Evolutionary conservation across 768 basidiomycete genomes (phyloP).

Genomic region (Phaeolepiota aurea): DNA sequence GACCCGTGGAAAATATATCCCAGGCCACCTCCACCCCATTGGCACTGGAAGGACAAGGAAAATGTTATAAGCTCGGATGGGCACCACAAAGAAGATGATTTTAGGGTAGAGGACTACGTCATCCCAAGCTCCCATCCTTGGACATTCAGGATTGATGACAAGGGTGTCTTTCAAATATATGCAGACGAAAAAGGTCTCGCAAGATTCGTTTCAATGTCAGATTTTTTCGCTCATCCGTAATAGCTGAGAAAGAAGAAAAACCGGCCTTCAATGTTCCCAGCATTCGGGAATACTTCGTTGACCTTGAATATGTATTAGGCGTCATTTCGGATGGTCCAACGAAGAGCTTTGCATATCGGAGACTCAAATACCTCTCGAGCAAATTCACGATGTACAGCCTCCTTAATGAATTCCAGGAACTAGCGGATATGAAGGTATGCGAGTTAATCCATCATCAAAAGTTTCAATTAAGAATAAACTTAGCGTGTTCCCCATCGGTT

Average conservation of each 20-base stretch:
- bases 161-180: constrained; percentile 89
- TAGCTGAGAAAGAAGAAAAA: constrained; percentile 21
- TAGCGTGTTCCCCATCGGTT: constrained; percentile 81
- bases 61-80: constrained; percentile 35
- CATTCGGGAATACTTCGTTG: constrained; percentile 92
- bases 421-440: constrained; percentile 90
- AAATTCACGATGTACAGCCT: constrained; percentile 93
- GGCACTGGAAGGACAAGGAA: constrained; percentile 72
- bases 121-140: constrained; percentile 64
- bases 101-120: constrained; percentile 61
- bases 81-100: constrained; percentile 33
- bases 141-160: constrained; percentile 71
- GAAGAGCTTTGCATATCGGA: constrained; percentile 89
- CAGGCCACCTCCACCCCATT: constrained; percentile 87
- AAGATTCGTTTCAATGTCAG: background rate
- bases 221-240: background rate
- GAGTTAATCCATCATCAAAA: background rate
- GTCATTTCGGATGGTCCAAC: constrained; percentile 95
- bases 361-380: constrained; percentile 85
- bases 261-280: constrained; percentile 75
- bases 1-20: constrained; percentile 87
- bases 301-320: constrained; percentile 83
- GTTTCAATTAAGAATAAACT: constrained; percentile 1
- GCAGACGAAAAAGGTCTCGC: constrained; percentile 25
- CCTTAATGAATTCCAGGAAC: constrained; percentile 87